Conservation (phyloP, 768 basidiomycete genomes). For the Leccinum variicolor region DNA sequence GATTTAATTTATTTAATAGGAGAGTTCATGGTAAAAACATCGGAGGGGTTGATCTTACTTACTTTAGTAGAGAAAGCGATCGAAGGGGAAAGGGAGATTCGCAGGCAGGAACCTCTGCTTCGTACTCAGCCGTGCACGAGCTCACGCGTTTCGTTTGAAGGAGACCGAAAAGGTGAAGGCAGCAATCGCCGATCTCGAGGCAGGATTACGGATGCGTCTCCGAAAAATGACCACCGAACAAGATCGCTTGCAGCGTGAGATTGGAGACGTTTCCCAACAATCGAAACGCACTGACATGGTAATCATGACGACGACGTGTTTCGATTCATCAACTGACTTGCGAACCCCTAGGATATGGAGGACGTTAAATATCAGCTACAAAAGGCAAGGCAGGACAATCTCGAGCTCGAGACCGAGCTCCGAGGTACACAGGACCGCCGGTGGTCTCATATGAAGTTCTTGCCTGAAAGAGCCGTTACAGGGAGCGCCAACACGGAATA, state of each 20-base stretch:
- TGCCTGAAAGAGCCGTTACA: conserved; percentile 23
- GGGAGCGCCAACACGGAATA: conserved; percentile 68
- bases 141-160: conserved; percentile 33
- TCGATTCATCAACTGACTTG: conserved; percentile 1
- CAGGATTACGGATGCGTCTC: conserved; percentile 60
- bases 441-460: not conserved
- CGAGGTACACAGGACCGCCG: too few relatives aligned
- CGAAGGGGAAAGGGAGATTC: conserved; percentile 49
- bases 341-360: conserved; percentile 67
- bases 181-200: conserved; percentile 66
- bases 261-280: conserved; percentile 58
- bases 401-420: conserved; percentile 69
- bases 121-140: not conserved
- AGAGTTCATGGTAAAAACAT: too few relatives aligned
- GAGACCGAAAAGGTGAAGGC: conserved; percentile 67
- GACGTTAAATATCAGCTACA: conserved; percentile 68
- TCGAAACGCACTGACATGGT: conserved; percentile 72
- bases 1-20: too few relatives aligned
- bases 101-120: conserved; percentile 41
- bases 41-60: too few relatives aligned
- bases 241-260: conserved; percentile 57
- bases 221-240: conserved; percentile 62
- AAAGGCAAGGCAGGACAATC: conserved; percentile 67
- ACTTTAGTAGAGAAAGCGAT: conserved; percentile 34
- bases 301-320: conserved; percentile 3